Base-by-base conservation (phyloP, 1,284 basidiomycete genomes). In the Filobasidium uniguttulatum region DNA sequence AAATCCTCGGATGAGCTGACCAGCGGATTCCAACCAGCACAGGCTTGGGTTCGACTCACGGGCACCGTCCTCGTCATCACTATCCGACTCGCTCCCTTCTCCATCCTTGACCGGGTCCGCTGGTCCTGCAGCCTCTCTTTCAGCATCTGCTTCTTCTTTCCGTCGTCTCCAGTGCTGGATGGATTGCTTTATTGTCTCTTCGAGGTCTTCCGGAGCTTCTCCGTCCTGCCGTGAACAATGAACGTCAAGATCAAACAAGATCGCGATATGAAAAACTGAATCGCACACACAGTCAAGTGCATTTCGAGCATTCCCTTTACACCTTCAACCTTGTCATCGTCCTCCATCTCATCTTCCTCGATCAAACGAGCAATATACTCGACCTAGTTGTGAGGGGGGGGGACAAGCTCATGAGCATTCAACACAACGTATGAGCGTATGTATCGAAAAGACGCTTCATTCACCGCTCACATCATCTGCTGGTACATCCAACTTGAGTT, bases 361-460 rank as follows among this genome's bases (percentile, higher is more conserved):
- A 70, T 62, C 33, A 70, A 64, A 3, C 68, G 59, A 10, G 68
- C 64, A 57, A 70, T 68, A 55, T 63, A 63, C 49, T 68, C 68
- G 44, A 67, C 60, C 65, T 67, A 47, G 9, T 23, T 12, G 7
- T 29, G 25, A 9, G 3, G 26, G n/a, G 12, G 22, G 10, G 33
- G 23, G 26, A 20, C 28, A 5, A 31, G 29, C 7, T 22, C 1
- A 8, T 8, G 23, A 40, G 37, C 14, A 3, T 9, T 19, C 44
- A 7, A 15, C 22, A 3, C 22, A 8, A 26, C 7, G 19, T 6
- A 5, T 7, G n/a, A 19, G 7, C 30, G 30, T 22, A 8, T n/a
- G 29, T 3, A 31, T 22, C 15, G 9, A 17, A 3, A 5, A 22
- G 28, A 28, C 43, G n/a, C 12, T 30, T 31, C 44, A 34, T 2